Conservation (phyloP, 495 filamentous ascomycete species). For the Achaetomiella virescens region DNA sequence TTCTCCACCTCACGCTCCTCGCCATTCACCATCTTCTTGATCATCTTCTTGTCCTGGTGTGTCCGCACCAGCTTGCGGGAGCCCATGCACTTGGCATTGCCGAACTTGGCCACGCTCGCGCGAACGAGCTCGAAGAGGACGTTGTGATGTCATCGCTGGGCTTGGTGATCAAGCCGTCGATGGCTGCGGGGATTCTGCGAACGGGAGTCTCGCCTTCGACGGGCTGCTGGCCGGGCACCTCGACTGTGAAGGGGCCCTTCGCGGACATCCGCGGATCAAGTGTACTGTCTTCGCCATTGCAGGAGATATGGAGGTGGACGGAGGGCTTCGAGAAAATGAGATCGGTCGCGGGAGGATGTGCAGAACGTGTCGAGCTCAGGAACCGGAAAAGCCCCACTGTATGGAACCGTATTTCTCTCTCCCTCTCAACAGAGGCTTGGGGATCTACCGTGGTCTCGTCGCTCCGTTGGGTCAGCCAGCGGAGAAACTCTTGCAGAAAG, state of each 20-base stretch:
- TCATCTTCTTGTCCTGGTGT: constrained; percentile 89
- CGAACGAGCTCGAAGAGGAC: constrained; percentile 79
- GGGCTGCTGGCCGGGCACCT: constrained; percentile 63
- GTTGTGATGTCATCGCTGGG: constrained; percentile 66
- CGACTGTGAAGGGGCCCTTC: constrained; percentile 67
- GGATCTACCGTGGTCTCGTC: neutral
- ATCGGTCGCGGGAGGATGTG: neutral
- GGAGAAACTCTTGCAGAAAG: neutral
- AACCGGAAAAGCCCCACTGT: neutral
- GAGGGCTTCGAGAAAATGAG: neutral
- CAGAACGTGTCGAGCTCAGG: neutral
- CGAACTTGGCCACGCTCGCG: constrained; percentile 70
- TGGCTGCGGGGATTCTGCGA: constrained; percentile 66
- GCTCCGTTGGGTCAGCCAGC: neutral
- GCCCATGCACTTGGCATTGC: constrained; percentile 82
- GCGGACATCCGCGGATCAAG: constrained; percentile 56
- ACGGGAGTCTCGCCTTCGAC: constrained; percentile 88
- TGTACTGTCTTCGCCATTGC: constrained; percentile 44
- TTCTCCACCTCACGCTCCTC: constrained; percentile 86
- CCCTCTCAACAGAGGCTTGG: neutral
- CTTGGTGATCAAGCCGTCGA: constrained; percentile 60
- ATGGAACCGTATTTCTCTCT: too few species aligned
- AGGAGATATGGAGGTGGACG: neutral
- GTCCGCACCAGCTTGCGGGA: constrained; percentile 73
- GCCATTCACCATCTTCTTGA: constrained; percentile 94